Conservation (phyloP, 2,329 filamentous ascomycete genomes). For the Botrytis byssoidea region DNA sequence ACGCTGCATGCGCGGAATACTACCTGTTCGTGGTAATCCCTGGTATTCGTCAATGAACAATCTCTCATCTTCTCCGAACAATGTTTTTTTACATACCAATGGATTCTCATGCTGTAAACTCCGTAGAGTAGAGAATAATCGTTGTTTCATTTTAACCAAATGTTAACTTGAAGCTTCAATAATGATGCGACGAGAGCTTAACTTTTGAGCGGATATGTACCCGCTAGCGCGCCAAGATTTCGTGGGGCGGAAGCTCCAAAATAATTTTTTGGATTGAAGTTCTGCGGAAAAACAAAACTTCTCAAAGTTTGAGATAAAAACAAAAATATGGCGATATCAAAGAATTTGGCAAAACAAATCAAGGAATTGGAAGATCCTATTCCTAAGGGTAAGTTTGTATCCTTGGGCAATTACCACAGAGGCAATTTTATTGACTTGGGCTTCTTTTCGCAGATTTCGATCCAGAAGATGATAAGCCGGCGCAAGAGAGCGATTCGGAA, state of each 20-base stretch:
- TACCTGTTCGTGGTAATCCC: constrained; percentile 80
- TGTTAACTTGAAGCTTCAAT: constrained; percentile 19
- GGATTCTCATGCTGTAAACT: constrained; percentile 79
- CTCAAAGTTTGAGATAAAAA: constrained; percentile 20
- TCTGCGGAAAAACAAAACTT: constrained; percentile 26
- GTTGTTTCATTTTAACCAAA: constrained; percentile 38
- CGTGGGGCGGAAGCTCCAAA: constrained; percentile 29
- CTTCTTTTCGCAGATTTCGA: constrained; percentile 41
- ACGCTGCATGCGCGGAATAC: constrained; percentile 72
- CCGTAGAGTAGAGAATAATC: constrained; percentile 55
- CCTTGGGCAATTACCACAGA: neutral
- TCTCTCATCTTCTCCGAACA: neutral
- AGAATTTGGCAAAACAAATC: constrained; percentile 56
- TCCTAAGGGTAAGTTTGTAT: constrained; percentile 51
- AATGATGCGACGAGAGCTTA: constrained; percentile 20
- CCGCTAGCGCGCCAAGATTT: constrained; percentile 35
- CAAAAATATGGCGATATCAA: constrained; percentile 48
- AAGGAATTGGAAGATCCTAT: constrained; percentile 59
- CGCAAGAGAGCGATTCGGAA: constrained; percentile 32
- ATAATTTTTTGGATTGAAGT: constrained; percentile 21
- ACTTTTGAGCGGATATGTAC: constrained; percentile 21
- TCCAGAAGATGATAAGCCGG: constrained; percentile 39
- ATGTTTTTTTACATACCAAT: constrained; percentile 54
- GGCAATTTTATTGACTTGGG: constrained; percentile 10
- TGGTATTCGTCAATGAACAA: constrained; percentile 41